phyloP scores from a whole-genome alignment of 768 basidiomycete genomes.

The Gymnopilus dilepis region DNA sequence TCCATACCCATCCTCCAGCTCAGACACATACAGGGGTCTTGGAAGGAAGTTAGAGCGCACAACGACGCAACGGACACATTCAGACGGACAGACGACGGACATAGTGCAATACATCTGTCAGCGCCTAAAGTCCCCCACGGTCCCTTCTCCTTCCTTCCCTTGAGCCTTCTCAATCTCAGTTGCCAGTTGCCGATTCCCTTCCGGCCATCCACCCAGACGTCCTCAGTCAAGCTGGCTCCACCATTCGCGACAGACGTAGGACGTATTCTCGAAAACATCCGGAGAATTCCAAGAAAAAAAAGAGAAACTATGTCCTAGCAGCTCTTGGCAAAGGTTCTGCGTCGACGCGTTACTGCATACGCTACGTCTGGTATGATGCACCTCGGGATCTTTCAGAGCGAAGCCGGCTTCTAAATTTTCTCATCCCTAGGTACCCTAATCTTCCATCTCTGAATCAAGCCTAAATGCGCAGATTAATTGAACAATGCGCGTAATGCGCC shows the following conservation, averaged over 20 bases:
- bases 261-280: neutral
- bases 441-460: no score
- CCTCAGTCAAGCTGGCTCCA: neutral
- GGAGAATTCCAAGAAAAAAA: neutral
- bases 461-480: conserved; percentile 1
- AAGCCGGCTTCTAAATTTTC: neutral
- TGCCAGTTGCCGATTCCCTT: neutral
- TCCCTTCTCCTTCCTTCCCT: neutral
- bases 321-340: neutral
- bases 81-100: no score
- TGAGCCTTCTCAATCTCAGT: no score
- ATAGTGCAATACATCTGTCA: conserved; percentile 1
- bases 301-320: neutral
- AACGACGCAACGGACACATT: conserved; percentile 2
- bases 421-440: no score
- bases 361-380: conserved; percentile 3
- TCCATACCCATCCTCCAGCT: no score
- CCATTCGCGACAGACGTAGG: no score
- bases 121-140: neutral
- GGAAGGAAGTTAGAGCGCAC: conserved; percentile 4
- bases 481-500: conserved; percentile 8
- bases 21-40: neutral
- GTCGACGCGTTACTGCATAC: neutral
- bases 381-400: no score
- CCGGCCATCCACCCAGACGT: neutral